Base-by-base conservation (phyloP, 2,329 filamentous ascomycete genomes). In the Microcyclospora tardicrescens region DNA sequence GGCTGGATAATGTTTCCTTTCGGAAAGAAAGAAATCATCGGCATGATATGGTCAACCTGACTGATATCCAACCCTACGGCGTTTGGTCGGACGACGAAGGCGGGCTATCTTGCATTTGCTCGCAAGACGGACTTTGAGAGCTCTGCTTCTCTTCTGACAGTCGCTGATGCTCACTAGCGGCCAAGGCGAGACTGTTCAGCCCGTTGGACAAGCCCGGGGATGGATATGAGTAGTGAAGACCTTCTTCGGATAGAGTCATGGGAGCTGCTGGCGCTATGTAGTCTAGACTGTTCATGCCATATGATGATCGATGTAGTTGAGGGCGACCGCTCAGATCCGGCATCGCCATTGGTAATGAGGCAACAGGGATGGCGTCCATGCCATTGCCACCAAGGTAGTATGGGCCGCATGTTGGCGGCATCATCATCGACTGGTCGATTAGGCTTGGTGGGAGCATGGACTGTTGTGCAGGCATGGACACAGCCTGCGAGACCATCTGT, bases 171-270 rank as follows among this genome's bases (percentile, higher is more conserved):
- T 59, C 57, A 31, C 56, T 54, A 13, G 58, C 58, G 11, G 58
- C 58, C 34, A 60, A 45, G 5, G 58, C 58, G 32, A 61, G 51
- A 35, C 55, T 59, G 46, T 61, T 57, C n/a, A 61, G 49, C 8
- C 57, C 57, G 30, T 60, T 59, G 24, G 56, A 59, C 10, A 60
- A 42, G 15, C 58, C 57, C 15, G 58, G 58, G n/a, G 56, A 59
- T 16, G 58, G 58, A 35, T 61, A 61, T 33, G 52, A 55, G 44
- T 54, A 58, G 43, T 57, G 56, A 9, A 59, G 46, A 6, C 51
- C 49, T 31, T 57, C 53, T 5, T 59, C 58, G 12, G 42, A 31
- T 4, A 24, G 19, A 2, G 55, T 39, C 42, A 54, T 53, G 4
- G 51, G 38, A 16, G 50, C 48, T 14, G 43, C 42, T 6, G 57